These are phyloP conservation scores for Zangia roseola DNA, from an alignment of 768 basidiomycete genomes.

Conservation along the genomic window DNA sequence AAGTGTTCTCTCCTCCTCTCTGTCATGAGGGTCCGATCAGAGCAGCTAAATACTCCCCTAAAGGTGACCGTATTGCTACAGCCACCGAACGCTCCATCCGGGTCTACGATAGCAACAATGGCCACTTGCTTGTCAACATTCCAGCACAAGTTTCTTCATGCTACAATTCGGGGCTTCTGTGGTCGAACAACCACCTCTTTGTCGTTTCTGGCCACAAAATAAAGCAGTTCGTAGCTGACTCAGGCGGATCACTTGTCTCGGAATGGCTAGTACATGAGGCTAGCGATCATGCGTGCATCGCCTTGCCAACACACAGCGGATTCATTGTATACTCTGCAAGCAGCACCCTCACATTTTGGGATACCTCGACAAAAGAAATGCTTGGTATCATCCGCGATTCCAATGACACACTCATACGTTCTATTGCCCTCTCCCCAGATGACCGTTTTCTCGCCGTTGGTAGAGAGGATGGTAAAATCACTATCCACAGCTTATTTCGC, in stretches of 20 bases:
- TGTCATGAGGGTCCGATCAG: background rate
- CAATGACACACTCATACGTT: background rate
- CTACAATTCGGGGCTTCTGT: conserved; percentile 3
- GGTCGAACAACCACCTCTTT: conserved; percentile 1
- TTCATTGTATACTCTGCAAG: background rate
- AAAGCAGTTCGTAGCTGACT: background rate
- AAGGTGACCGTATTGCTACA: conserved; percentile 6
- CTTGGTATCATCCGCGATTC: background rate
- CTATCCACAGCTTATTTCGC: background rate
- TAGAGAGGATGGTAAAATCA: background rate
- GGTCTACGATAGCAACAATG: background rate
- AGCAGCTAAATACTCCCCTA: background rate
- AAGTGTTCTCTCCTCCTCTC: background rate
- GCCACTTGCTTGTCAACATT: background rate
- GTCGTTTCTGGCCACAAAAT: background rate
- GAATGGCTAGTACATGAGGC: background rate
- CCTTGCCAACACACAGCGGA: background rate
- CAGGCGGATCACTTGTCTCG: background rate
- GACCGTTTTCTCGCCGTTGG: background rate
- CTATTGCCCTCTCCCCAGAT: background rate
- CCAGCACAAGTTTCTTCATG: background rate
- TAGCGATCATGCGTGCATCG: background rate
- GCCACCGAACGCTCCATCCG: background rate
- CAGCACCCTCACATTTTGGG: background rate
- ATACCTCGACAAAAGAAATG: background rate